Evolutionary conservation across 148 eudicot species (phyloP).

Genomic region (Selenicereus undatus): DNA sequence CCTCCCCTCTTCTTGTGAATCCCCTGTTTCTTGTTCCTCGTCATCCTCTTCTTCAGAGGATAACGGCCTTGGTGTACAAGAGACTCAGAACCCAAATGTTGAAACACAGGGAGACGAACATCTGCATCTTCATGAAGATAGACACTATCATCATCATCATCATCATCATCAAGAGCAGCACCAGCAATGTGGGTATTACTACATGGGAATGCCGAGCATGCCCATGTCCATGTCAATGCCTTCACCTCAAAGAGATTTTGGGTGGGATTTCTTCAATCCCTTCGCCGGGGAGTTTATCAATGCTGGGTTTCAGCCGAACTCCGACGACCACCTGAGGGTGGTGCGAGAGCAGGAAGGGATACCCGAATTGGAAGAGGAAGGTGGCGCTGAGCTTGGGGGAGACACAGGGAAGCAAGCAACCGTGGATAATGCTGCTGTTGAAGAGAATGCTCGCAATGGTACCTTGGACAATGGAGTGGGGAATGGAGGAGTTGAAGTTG

Average conservation of each 20-base stretch:
- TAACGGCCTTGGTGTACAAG: conserved; percentile 27
- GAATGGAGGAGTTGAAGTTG: conserved; percentile 38
- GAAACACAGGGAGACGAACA: not conserved
- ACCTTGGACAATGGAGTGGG: conserved; percentile 19
- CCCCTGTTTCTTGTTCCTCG: conserved; percentile 35
- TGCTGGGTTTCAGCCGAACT: conserved; percentile 41
- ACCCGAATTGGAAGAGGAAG: conserved; percentile 74
- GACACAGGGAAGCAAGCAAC: conserved; percentile 19
- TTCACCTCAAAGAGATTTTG: conserved; percentile 77
- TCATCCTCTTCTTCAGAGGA: conserved; percentile 29
- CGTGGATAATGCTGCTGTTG: not conserved
- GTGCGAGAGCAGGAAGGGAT: conserved; percentile 86
- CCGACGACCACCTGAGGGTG: conserved; percentile 61
- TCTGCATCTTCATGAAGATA: not conserved
- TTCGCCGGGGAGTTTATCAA: conserved; percentile 45
- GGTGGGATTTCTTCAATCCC: conserved; percentile 97
- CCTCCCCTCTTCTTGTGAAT: conserved; percentile 35
- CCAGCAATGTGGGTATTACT: conserved; percentile 48
- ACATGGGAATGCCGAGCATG: conserved; percentile 41
- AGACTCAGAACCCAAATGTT: conserved; percentile 20
- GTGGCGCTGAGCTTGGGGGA: conserved; percentile 25
- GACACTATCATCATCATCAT: not conserved
- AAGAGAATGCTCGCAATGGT: not conserved
- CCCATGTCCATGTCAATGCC: conserved; percentile 46
- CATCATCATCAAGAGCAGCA: not conserved